These are phyloP conservation scores for Barnettozyma wickerhamii DNA, from an alignment of 805 yeast species.

Conservation along the genomic window DNA sequence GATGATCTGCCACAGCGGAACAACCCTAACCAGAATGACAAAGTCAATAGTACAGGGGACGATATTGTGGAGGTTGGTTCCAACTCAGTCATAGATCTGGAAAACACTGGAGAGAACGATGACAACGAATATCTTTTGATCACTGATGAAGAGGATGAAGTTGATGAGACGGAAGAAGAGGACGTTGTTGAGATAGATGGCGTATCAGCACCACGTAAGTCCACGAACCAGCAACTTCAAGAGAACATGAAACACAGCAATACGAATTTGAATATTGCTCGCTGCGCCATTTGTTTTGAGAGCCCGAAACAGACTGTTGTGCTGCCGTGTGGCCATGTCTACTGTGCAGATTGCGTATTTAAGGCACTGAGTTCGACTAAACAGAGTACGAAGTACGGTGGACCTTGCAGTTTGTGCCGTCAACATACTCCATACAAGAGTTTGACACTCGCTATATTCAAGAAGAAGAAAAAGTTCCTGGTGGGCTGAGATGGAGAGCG, in stretches of 20 bases:
- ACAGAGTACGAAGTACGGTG: constrained; percentile 27
- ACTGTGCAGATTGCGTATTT: constrained; percentile 51
- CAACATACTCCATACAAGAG: constrained; percentile 29
- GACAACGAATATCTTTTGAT: not conserved
- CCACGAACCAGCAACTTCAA: constrained; percentile 31
- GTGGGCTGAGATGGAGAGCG: too few relatives aligned
- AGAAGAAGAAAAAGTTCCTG: constrained; percentile 24
- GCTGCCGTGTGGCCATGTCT: constrained; percentile 55
- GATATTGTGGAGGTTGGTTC: not conserved
- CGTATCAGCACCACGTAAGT: constrained; percentile 19
- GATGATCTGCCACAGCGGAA: constrained; percentile 8
- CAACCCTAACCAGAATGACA: not conserved
- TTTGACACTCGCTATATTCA: constrained; percentile 28
- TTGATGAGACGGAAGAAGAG: constrained; percentile 18
- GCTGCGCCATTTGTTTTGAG: constrained; percentile 55
- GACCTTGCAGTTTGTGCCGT: constrained; percentile 42
- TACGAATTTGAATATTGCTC: constrained; percentile 16
- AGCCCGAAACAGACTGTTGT: constrained; percentile 44
- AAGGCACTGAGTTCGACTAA: constrained; percentile 36
- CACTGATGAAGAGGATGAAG: constrained; percentile 2
- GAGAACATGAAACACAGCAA: constrained; percentile 14
- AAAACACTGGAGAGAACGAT: constrained; percentile 2
- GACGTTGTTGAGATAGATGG: constrained; percentile 13
- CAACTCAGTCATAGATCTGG: constrained; percentile 5
- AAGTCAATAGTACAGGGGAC: too few relatives aligned